Evolutionary conservation across 2,329 filamentous ascomycete genomes (phyloP).

Genomic region (Hypoxylon sp.): DNA sequence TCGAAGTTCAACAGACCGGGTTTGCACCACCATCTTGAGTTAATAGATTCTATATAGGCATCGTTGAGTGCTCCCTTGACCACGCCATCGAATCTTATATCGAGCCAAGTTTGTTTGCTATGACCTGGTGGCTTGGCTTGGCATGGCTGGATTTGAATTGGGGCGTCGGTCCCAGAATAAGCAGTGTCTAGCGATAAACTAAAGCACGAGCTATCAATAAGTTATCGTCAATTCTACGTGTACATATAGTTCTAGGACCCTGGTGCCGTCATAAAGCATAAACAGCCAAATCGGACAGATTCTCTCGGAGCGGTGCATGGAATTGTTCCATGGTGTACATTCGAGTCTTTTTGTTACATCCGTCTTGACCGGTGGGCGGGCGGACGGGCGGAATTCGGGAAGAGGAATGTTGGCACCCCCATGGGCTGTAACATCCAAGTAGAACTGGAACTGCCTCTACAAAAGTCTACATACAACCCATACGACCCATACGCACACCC

Average conservation of each 20-base stretch:
- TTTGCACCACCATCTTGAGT: slow-evolving; percentile 19
- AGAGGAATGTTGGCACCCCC: slow-evolving; percentile 7
- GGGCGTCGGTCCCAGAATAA: slow-evolving; percentile 13
- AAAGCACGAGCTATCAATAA: neutral
- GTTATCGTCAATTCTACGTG: neutral
- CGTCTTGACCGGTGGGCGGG: slow-evolving; percentile 33
- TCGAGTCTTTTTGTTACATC: slow-evolving; percentile 32
- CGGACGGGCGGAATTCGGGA: slow-evolving; percentile 26
- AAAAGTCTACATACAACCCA: neutral
- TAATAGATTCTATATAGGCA: slow-evolving; percentile 6
- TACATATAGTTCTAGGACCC: neutral
- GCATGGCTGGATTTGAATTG: slow-evolving; percentile 6
- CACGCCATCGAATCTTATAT: neutral
- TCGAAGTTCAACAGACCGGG: slow-evolving; percentile 28
- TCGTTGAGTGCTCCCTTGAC: slow-evolving; percentile 7
- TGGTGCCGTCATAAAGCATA: slow-evolving; percentile 5
- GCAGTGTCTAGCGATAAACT: slow-evolving; percentile 5
- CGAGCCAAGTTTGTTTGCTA: slow-evolving; percentile 12
- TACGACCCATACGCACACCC: neutral
- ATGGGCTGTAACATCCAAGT: slow-evolving; percentile 17
- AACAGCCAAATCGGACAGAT: slow-evolving; percentile 12
- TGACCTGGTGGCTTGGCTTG: slow-evolving; percentile 5
- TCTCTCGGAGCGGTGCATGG: slow-evolving; percentile 15
- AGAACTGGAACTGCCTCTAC: slow-evolving; percentile 11
- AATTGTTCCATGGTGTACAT: slow-evolving; percentile 19